Conservation (phyloP, 2,329 filamentous ascomycete species). For the Lachnellula arida region DNA sequence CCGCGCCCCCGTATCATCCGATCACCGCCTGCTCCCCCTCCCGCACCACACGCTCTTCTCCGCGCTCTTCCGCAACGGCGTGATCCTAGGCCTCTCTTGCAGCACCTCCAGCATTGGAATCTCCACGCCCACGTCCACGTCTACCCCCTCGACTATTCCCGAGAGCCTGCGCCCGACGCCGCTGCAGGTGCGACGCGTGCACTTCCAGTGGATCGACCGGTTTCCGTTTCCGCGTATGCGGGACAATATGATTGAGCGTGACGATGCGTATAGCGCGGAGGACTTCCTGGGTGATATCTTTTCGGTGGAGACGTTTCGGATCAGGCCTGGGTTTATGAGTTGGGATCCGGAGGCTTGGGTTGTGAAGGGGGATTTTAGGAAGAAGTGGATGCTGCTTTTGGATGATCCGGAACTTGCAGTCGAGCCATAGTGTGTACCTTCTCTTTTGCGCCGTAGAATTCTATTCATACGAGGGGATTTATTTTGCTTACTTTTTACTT, state of each 20-base stretch:
- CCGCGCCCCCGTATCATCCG: background rate
- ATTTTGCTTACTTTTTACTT: no score
- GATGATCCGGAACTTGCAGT: background rate
- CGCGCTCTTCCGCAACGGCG: constrained; percentile 17
- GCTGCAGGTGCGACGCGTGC: constrained; percentile 8
- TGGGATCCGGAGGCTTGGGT: constrained; percentile 2
- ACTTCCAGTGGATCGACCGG: constrained; percentile 17
- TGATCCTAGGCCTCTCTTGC: constrained; percentile 14
- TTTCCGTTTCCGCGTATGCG: constrained; percentile 13
- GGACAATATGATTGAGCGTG: constrained; percentile 12
- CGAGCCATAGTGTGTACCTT: no score
- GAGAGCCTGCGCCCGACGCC: constrained; percentile 6
- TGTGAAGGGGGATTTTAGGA: background rate
- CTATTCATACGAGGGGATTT: no score
- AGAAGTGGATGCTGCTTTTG: constrained; percentile 5
- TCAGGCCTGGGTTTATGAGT: background rate
- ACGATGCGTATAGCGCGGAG: constrained; percentile 7
- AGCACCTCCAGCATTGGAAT: no score
- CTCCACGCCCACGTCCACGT: no score
- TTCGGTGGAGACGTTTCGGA: background rate
- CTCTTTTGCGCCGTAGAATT: no score
- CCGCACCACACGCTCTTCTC: constrained; percentile 10
- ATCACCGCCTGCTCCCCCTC: background rate
- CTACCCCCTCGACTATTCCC: no score
- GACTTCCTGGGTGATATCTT: constrained; percentile 13